These are phyloP conservation scores for Bonnemaisonia californica DNA, from an alignment of 31 red algal species.

Conservation along the genomic window DNA sequence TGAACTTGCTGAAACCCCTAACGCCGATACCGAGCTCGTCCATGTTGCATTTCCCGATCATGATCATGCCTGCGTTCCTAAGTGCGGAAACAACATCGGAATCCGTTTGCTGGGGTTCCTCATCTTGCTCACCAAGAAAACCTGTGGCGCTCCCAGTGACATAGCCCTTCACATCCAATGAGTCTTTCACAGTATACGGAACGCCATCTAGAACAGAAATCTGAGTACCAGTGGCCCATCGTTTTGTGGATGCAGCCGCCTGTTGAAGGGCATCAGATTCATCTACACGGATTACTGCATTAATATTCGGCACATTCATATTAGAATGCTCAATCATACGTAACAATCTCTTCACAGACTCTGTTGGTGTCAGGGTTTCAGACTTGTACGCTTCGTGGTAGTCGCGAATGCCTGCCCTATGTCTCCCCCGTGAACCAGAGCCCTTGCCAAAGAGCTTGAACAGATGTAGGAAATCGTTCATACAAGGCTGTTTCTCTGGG, in stretches of 20 bases:
- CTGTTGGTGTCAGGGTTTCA: neutral
- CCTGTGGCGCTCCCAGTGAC: neutral
- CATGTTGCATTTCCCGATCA: neutral
- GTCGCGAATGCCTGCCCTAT: neutral
- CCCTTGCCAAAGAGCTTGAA: neutral
- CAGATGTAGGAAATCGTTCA: neutral
- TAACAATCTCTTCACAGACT: neutral
- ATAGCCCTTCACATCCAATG: neutral
- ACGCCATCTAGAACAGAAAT: neutral
- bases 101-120: neutral
- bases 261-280: neutral
- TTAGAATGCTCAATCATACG: neutral
- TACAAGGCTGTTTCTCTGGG: neutral
- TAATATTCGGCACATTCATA: neutral
- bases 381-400: neutral
- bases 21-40: neutral
- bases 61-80: neutral
- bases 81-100: neutral
- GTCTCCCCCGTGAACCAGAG: neutral
- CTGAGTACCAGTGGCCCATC: neutral
- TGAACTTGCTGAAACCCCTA: neutral
- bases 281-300: neutral
- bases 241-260: neutral
- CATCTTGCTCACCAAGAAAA: neutral
- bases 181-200: neutral